Base-by-base conservation (phyloP, 2,329 filamentous ascomycete genomes). In the Colletotrichum tropicale region DNA sequence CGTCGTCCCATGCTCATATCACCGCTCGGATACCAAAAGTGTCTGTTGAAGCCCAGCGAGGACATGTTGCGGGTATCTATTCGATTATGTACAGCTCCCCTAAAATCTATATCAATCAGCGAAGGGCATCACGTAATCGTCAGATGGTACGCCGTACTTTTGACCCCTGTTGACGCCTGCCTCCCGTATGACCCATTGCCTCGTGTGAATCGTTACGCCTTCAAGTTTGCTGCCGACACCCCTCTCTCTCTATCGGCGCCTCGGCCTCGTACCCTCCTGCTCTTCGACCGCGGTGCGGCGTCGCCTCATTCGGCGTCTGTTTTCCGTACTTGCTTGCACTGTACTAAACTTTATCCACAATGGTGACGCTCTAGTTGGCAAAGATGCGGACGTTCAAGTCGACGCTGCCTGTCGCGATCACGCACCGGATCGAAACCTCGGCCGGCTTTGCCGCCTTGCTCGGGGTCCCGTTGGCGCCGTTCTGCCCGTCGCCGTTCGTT, bases 361-460 rank as follows among this genome's bases (percentile, higher is more conserved):
- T 15, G 26, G 16, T 18, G 15, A n/a, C 8, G 26, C 16, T 36
- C 48, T 38, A 89, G 80, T 88, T 89, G 69, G 95, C 94, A 86
- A 96, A 98, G 69, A 98, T 91, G 80, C 94, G 90, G 77, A 98
- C 91, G 78, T 93, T 95, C 81, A 93, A 87, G 86, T 98, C 95
- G 74, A 98, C 95, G 82, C 95, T 95, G 43, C 95, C 95, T 4
- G 95, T 98, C 10, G 95, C 96, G 80, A 98, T 93, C 21, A 98
- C 93, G 82, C 95, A 98, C 77, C 95, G 90, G 77, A 98, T 95
- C 78, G 92, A 92, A 62, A 92, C 88, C 74, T 91, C 90, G 4
- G 48, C 48, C 83, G 83, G 4, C 83, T 82, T 26, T 7, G 84
- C 81, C 67, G 90, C 88, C 81, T 93, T 93, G 80, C 83, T 85